Percentiles rank a stretch among this genome's conserved stretches.
These are phyloP conservation scores for Ciborinia camelliae DNA, from an alignment of 2,329 filamentous ascomycete species.

Conservation along the genomic window DNA sequence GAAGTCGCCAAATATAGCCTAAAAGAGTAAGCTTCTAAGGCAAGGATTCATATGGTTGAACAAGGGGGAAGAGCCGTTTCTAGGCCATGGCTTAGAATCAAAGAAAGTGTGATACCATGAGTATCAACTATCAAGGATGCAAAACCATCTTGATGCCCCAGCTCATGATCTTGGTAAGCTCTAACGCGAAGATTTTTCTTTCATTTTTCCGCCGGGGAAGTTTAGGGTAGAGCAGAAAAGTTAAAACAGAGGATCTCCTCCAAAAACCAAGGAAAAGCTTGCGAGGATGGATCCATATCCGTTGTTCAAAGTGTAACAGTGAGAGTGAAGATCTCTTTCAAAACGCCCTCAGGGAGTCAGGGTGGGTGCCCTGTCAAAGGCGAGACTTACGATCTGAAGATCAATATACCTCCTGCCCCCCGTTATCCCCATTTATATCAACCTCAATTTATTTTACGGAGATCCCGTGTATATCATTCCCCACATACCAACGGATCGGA, in stretches of 20 bases:
- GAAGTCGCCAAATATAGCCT: conserved; percentile 13
- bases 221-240: neutral
- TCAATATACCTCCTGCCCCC: conserved; percentile 3
- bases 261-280: neutral
- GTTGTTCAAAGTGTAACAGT: neutral
- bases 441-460: conserved; percentile 15
- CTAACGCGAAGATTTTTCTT: neutral
- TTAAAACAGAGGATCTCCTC: neutral
- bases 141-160: neutral
- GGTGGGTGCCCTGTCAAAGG: neutral
- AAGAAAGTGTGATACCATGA: neutral
- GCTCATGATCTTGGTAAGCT: conserved; percentile 7
- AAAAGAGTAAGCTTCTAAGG: conserved; percentile 10
- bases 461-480: conserved; percentile 12
- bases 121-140: neutral
- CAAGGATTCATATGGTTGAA: neutral
- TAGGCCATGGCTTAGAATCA: conserved; percentile 7
- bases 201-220: neutral
- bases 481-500: conserved; percentile 4
- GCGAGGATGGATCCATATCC: neutral
- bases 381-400: conserved; percentile 17
- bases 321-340: conserved; percentile 1
- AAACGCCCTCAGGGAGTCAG: neutral
- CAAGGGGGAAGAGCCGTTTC: conserved; percentile 19
- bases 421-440: conserved; percentile 5